phyloP scores from a whole-genome alignment of 768 basidiomycete species.

The Lactarius vividus region DNA sequence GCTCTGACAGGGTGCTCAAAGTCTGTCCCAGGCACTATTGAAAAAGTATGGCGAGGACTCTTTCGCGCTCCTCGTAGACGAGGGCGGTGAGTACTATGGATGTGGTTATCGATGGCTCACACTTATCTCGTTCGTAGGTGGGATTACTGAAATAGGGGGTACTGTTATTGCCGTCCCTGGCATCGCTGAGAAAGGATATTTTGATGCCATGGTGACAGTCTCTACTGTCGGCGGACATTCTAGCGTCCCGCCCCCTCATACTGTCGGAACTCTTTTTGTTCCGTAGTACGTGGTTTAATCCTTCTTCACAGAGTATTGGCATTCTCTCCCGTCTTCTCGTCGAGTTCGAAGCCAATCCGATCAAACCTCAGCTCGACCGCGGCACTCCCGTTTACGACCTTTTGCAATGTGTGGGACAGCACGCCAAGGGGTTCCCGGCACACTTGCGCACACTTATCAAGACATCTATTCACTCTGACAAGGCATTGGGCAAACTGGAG shows the following conservation, averaged over 20 bases:
- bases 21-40: slow-evolving; percentile 48
- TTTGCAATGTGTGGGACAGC: slow-evolving; percentile 45
- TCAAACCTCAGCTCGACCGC: slow-evolving; percentile 33
- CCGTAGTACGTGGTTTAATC: background rate
- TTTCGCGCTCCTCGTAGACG: slow-evolving; percentile 81
- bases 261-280: slow-evolving; percentile 42
- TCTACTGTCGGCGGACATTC: slow-evolving; percentile 80
- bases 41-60: slow-evolving; percentile 65
- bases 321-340: slow-evolving; percentile 52
- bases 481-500: slow-evolving; percentile 38
- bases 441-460: slow-evolving; percentile 34
- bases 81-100: slow-evolving; percentile 58
- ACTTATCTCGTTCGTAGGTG: slow-evolving; percentile 37
- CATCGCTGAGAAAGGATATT: slow-evolving; percentile 71
- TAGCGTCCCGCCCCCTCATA: slow-evolving; percentile 78
- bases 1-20: slow-evolving; percentile 49
- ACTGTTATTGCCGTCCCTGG: slow-evolving; percentile 58
- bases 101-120: background rate
- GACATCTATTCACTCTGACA: slow-evolving; percentile 32
- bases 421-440: slow-evolving; percentile 39
- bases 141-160: slow-evolving; percentile 50
- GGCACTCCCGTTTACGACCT: slow-evolving; percentile 35
- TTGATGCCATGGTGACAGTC: slow-evolving; percentile 64
- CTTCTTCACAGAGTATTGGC: slow-evolving; percentile 52
- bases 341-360: slow-evolving; percentile 23